Percentiles rank a stretch among this genome's conserved stretches.
Evolutionary conservation across 768 basidiomycete genomes (phyloP).

Genomic region (Trichaptum fuscoviolaceum): DNA sequence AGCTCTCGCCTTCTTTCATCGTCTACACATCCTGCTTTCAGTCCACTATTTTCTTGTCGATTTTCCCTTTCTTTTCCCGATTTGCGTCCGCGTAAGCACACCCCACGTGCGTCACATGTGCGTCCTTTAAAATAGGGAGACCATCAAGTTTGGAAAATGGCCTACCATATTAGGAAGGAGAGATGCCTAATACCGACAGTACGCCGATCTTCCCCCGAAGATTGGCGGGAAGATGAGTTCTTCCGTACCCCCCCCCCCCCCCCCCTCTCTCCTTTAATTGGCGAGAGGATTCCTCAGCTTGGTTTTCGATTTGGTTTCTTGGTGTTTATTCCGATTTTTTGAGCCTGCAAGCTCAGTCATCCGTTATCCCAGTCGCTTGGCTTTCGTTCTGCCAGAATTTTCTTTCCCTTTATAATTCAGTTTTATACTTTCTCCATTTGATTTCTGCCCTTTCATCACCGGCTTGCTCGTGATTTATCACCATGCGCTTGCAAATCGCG

Average conservation of each 20-base stretch:
- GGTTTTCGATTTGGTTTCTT: neutral
- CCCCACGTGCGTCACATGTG: neutral
- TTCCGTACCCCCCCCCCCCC: neutral
- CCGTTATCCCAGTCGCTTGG: no score
- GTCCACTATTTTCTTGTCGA: neutral
- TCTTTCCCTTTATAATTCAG: neutral
- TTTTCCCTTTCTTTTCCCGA: slow-evolving; percentile 41
- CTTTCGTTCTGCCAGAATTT: neutral
- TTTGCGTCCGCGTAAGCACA: slow-evolving; percentile 29
- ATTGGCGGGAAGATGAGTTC: neutral
- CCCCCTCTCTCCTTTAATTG: no score
- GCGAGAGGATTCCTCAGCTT: no score
- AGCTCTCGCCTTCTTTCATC: slow-evolving; percentile 31
- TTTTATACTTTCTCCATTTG: neutral
- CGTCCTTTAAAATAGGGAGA: no score
- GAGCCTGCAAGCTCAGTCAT: no score
- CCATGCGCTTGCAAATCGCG: neutral
- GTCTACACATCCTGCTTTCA: neutral
- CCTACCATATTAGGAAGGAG: neutral
- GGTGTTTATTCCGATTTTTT: neutral
- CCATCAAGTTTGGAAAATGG: neutral
- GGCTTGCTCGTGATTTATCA: neutral
- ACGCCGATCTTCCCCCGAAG: slow-evolving; percentile 15
- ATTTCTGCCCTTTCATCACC: neutral
- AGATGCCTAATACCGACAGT: slow-evolving; percentile 2